phyloP scores from a whole-genome alignment of 2,329 filamentous ascomycete genomes.

The Aspergillus carbonarius region DNA sequence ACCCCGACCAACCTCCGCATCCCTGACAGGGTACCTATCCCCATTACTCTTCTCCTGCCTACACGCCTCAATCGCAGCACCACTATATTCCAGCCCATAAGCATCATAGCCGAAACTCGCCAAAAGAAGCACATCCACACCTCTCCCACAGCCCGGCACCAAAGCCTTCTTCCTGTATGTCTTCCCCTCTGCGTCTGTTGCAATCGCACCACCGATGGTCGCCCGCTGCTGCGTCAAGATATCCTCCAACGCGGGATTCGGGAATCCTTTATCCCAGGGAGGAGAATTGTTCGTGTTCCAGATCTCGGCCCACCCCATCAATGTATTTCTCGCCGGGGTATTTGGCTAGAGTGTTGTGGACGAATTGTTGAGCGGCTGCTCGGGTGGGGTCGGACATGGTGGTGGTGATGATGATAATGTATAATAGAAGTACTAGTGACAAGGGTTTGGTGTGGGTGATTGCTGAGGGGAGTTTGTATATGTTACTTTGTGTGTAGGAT shows the following conservation, averaged over 20 bases:
- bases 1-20: slow-evolving; percentile 38
- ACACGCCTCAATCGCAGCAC: slow-evolving; percentile 7
- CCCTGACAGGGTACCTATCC: slow-evolving; percentile 9
- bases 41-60: neutral
- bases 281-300: slow-evolving; percentile 54
- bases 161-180: slow-evolving; percentile 57
- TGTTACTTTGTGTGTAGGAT: neutral
- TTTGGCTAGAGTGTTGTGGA: slow-evolving; percentile 9
- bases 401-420: neutral
- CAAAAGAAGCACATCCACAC: slow-evolving; percentile 76
- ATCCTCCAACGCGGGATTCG: slow-evolving; percentile 59
- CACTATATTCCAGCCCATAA: slow-evolving; percentile 63
- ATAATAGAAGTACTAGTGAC: neutral
- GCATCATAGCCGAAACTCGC: slow-evolving; percentile 73
- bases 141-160: slow-evolving; percentile 77
- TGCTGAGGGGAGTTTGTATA: too few relatives aligned
- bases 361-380: neutral
- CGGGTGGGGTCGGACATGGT: neutral
- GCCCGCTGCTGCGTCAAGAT: slow-evolving; percentile 42
- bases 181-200: slow-evolving; percentile 18
- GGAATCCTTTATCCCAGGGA: slow-evolving; percentile 58
- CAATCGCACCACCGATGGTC: slow-evolving; percentile 38
- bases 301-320: slow-evolving; percentile 53
- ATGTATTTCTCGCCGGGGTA: slow-evolving; percentile 6
- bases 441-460: too few relatives aligned